Conservation (phyloP, 768 basidiomycete species). For the Bullera alba region DNA sequence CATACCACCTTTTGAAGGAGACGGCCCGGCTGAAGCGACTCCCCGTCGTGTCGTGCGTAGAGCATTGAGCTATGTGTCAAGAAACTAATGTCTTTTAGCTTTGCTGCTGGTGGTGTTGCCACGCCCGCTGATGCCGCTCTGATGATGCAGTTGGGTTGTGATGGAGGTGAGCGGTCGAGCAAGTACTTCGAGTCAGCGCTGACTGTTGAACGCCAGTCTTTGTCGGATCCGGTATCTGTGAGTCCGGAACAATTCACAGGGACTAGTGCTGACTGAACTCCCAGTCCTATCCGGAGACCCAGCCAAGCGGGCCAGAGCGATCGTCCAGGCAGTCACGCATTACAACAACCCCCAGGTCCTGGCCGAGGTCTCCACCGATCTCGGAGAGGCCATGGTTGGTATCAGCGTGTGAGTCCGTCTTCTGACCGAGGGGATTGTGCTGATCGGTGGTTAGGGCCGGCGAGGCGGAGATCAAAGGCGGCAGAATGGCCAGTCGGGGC, state of each 20-base stretch:
- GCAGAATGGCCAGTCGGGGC: constrained; percentile 38
- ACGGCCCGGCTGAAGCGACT: constrained; percentile 85
- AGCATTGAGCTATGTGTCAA: no score
- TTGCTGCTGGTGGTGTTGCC: constrained; percentile 89
- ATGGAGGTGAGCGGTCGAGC: constrained; percentile 67
- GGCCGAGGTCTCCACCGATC: constrained; percentile 67
- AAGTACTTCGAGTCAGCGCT: not conserved
- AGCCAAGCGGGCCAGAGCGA: constrained; percentile 84
- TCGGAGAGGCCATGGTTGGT: constrained; percentile 91
- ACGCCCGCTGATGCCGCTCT: constrained; percentile 96
- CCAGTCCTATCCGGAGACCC: constrained; percentile 73
- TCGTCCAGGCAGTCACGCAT: constrained; percentile 96
- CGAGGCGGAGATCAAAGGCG: constrained; percentile 31
- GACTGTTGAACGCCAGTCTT: constrained; percentile 64
- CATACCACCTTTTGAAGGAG: constrained; percentile 92
- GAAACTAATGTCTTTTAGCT: constrained; percentile 50
- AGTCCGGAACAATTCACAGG: constrained; percentile 52
- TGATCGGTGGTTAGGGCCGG: constrained; percentile 47
- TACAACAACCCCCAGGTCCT: constrained; percentile 88
- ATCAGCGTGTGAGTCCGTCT: constrained; percentile 49
- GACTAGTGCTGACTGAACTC: constrained; percentile 2
- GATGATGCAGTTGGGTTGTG: constrained; percentile 98
- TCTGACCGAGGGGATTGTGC: not conserved
- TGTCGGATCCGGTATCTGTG: constrained; percentile 96
- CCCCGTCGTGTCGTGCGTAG: constrained; percentile 63